phyloP scores from a whole-genome alignment of 208 protist species.

The Trypanosoma cruzi region DNA sequence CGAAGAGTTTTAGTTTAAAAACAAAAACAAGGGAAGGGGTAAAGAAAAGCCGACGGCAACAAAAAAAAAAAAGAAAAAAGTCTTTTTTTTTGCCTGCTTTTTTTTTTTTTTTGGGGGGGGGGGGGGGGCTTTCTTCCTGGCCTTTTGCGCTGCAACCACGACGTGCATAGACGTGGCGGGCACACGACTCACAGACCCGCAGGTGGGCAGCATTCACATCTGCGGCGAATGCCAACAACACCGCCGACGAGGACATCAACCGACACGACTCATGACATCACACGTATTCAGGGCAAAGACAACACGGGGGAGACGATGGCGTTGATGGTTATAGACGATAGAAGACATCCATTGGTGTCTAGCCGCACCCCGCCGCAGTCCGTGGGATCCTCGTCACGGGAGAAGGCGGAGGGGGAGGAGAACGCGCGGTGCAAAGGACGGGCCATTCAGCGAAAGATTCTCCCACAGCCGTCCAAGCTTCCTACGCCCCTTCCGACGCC shows the following conservation, averaged over 20 bases:
- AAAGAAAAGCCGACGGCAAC: too few species aligned
- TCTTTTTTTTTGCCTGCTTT: background rate
- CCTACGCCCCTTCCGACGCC: background rate
- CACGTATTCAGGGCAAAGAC: background rate
- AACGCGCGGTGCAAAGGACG: slow-evolving; percentile 7
- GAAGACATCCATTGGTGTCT: background rate
- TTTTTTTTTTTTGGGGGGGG: background rate
- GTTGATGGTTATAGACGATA: background rate
- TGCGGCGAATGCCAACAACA: background rate
- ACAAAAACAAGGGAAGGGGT: too few species aligned
- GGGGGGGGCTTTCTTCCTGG: too few species aligned
- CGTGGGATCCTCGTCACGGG: background rate
- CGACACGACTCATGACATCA: background rate
- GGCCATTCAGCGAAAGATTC: slow-evolving; percentile 8
- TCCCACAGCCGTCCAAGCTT: background rate
- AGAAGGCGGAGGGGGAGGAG: background rate
- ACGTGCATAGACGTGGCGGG: background rate
- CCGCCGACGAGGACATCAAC: background rate
- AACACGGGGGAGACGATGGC: background rate
- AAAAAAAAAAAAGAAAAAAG: too few species aligned
- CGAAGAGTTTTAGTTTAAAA: too few species aligned
- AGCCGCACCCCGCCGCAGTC: background rate
- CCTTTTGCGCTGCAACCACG: background rate
- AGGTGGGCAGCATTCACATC: background rate
- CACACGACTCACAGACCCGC: background rate